Evolutionary conservation across 2,329 filamentous ascomycete genomes (phyloP).

Genomic region (Graphilbum ipis-grandicollis): DNA sequence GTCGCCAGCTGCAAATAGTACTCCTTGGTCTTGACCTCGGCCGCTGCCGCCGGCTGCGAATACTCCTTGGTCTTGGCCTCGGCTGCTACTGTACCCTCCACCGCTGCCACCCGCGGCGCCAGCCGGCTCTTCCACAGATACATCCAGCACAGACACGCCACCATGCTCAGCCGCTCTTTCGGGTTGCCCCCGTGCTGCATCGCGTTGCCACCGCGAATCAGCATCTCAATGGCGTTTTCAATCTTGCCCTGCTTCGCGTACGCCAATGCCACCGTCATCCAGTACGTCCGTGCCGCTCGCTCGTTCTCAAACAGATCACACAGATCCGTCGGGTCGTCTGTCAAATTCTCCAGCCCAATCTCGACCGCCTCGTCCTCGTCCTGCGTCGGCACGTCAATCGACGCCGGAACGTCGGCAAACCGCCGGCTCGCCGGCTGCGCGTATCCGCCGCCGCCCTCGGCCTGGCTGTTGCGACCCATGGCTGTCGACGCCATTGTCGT

Average conservation of each 20-base stretch:
- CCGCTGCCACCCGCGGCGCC: slow-evolving; percentile 45
- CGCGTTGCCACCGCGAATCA: slow-evolving; percentile 57
- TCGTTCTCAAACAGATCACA: slow-evolving; percentile 94
- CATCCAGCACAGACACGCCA: slow-evolving; percentile 79
- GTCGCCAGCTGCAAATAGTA: slow-evolving; percentile 85
- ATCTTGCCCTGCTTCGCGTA: slow-evolving; percentile 94
- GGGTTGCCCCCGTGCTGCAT: slow-evolving; percentile 51
- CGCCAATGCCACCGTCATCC: slow-evolving; percentile 94
- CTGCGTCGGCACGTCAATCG: slow-evolving; percentile 50
- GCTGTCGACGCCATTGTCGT: slow-evolving; percentile 19
- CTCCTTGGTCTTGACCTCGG: slow-evolving; percentile 80
- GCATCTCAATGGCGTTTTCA: slow-evolving; percentile 62
- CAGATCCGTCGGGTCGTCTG: slow-evolving; percentile 87
- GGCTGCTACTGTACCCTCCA: slow-evolving; percentile 40
- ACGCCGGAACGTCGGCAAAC: slow-evolving; percentile 46
- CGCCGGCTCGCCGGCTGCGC: slow-evolving; percentile 30
- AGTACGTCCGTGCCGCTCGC: slow-evolving; percentile 75
- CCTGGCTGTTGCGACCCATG: slow-evolving; percentile 22
- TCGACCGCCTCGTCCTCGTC: slow-evolving; percentile 67
- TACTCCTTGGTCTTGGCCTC: no score
- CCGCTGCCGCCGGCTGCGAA: slow-evolving; percentile 38
- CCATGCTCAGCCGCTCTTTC: slow-evolving; percentile 71
- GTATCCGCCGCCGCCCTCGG: slow-evolving; percentile 3
- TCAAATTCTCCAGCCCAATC: slow-evolving; percentile 76
- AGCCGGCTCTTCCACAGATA: slow-evolving; percentile 79